Base-by-base conservation (phyloP, 306 rosid species). In the Pterocarpus macrocarpus region DNA sequence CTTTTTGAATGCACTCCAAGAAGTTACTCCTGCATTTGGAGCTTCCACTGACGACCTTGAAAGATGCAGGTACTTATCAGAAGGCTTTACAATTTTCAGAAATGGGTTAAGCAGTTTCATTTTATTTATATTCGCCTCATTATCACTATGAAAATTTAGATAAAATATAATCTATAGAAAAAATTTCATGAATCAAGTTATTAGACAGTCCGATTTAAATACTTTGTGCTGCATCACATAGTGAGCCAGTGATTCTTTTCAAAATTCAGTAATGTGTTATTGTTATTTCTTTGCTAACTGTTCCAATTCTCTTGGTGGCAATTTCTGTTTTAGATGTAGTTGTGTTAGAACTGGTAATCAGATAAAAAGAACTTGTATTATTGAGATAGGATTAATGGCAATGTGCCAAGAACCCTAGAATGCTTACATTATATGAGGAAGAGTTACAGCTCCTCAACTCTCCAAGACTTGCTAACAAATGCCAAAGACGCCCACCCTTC, bases 21-120 rank as follows among this genome's bases (percentile, higher is more conserved):
- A 96, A 85, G 89, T 96, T 82, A 64, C 71, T 77, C 92, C 99
- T 79, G 92, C 98, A 79, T 96, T 96, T 83, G 98, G 99, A 81
- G 99, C 99, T 72, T 96, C 99, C 47, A 96, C 98, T 71, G 97
- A 90, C 64, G 98, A 93, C 87, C 99, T 96, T 91, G 89, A 90
- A 84, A 89, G 97, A 84, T 89, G 97, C 98, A 93, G 99, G 99
- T 93, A 74, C 16, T 69, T 41, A 50, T 75, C 39, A 45, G 62
- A 59, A 52, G 53, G 68, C 41, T 77, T 30, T 41, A 63, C 47
- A 68, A 44, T 55, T 36, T 71, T 64, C 22, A 39, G 74, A 33
- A 57, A 71, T 75, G 38, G 69, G 67, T 74, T 47, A 47, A 74
- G 53, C 34, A 69, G 43, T 81, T 82, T 73, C 49, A 44, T 57